phyloP scores from a whole-genome alignment of 495 filamentous ascomycete species.

The Astrocystis sublimbata region DNA sequence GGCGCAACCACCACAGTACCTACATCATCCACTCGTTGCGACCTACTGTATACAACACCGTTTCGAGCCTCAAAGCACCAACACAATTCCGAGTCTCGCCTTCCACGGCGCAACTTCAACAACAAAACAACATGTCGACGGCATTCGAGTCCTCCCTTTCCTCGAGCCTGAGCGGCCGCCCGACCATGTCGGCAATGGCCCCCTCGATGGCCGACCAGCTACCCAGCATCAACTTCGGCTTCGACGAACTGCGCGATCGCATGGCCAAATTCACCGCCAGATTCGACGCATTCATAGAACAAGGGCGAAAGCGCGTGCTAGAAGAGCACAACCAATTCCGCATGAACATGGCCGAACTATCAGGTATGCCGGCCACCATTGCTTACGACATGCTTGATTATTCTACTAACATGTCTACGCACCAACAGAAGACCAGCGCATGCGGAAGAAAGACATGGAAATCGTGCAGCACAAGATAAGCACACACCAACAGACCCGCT shows the following conservation, averaged over 20 bases:
- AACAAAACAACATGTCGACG: constrained; percentile 56
- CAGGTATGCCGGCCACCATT: constrained; percentile 64
- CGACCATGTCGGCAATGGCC: constrained; percentile 53
- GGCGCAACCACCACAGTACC: neutral
- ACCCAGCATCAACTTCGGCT: constrained; percentile 91
- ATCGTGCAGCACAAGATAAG: constrained; percentile 74
- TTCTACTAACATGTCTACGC: neutral
- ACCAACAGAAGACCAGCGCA: constrained; percentile 79
- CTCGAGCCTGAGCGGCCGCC: constrained; percentile 67
- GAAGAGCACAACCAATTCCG: constrained; percentile 94
- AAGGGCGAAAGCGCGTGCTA: constrained; percentile 80
- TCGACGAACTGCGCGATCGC: constrained; percentile 90
- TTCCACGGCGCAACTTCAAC: neutral
- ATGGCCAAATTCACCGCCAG: constrained; percentile 91
- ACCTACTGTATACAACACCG: constrained; percentile 13
- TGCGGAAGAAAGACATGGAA: constrained; percentile 84
- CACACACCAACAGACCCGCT: constrained; percentile 75
- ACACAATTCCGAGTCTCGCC: neutral
- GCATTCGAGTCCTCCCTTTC: constrained; percentile 77
- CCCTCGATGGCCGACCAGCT: constrained; percentile 71
- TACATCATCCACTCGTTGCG: neutral
- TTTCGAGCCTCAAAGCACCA: constrained; percentile 12
- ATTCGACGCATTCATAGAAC: constrained; percentile 93
- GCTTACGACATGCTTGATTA: no score
- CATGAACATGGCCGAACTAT: constrained; percentile 83